Base-by-base conservation (phyloP, 2,329 filamentous ascomycete genomes). In the Orbilia ellipsospora region DNA sequence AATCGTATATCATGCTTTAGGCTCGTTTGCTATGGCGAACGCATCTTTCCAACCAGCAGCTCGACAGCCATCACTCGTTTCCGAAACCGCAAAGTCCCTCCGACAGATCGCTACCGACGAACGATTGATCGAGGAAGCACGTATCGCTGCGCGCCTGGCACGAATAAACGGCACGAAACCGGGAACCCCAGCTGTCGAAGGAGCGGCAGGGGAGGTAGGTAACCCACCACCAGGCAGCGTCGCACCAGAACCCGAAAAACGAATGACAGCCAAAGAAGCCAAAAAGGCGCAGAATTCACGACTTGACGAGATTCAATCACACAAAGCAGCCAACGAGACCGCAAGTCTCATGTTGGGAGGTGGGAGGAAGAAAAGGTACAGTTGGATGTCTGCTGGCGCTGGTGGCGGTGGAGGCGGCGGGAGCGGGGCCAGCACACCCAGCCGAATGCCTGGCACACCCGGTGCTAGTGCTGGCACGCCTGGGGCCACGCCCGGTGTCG, bases 261-360 rank as follows among this genome's bases (percentile, higher is more conserved):
- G 77, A 55, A 76, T 80, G 68, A 78, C 79, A 26, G 74, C 77
- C 16, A 79, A 80, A 57, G 79, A 80, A 63, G 78, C 73, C 8
- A 70, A 77, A 40, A 79, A 79, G 55, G 74, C 78, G 12, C 78
- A 78, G 48, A 78, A 78, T n/a, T 78, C 72, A 5, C 78, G 78
- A 40, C 65, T 79, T n/a, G 78, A 79, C 26, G 79, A 80, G 54
- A 78, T 77, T 10, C 74, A 77, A 36, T 78, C 79, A 7, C 79
- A 80, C 55, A 78, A 79, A 20, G 78, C 79, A 2, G 79, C 79
- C 1, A 80, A 80, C 45, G 75, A 77, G 50, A 80, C 79, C 15
- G 78, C 78, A 7, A 79, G 77, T 56, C 75, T 80, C 66, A 80
- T 80, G 79, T 78, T 80, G 77, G 78, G 78, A 13, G 78, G 78